phyloP scores from a whole-genome alignment of 257 asterid genomes.

The Nicotiana tomentosiformis region DNA sequence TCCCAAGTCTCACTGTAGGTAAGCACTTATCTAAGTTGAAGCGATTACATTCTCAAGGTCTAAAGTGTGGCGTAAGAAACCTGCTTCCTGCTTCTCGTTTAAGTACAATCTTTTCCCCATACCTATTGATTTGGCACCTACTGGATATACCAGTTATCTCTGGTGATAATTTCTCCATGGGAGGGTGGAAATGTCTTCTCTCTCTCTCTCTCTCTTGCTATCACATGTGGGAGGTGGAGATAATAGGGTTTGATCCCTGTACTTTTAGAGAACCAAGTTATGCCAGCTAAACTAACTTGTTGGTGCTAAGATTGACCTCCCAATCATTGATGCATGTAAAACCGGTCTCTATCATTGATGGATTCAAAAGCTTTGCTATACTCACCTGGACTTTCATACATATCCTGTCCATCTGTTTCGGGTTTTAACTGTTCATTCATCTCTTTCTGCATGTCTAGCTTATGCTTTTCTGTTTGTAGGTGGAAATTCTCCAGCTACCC shows the following conservation, averaged over 20 bases:
- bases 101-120: neutral
- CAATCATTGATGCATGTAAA: neutral
- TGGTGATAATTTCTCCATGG: neutral
- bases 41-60: neutral
- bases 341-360: neutral
- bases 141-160: neutral
- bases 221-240: neutral
- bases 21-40: conserved; percentile 12
- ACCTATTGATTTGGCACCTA: neutral
- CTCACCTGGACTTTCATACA: neutral
- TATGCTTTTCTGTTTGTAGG: conserved; percentile 37
- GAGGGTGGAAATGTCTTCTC: neutral
- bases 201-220: neutral
- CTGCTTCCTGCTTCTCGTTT: neutral
- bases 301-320: neutral
- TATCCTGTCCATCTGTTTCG: neutral
- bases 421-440: neutral
- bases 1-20: conserved; percentile 77
- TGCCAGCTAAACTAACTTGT: neutral
- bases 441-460: neutral
- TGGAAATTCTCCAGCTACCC: conserved; percentile 61
- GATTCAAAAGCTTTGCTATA: neutral
- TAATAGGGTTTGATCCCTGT: neutral
- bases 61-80: neutral
- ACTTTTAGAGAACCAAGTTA: neutral